phyloP scores from a whole-genome alignment of 805 yeast species.

The Cyberlindnera nakhonratchasimensis region DNA sequence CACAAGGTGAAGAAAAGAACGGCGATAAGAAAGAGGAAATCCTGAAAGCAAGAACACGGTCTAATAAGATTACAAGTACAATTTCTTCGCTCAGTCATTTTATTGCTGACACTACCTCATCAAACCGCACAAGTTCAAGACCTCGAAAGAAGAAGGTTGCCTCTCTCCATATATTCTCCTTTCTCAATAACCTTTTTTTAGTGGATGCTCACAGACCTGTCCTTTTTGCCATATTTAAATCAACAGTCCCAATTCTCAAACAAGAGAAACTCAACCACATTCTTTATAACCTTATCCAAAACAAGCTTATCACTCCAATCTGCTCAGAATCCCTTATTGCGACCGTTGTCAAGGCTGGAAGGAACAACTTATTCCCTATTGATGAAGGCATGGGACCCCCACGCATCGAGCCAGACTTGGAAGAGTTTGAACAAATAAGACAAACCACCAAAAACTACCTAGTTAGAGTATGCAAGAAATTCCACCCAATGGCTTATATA shows the following conservation, averaged over 20 bases:
- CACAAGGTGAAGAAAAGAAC: neutral
- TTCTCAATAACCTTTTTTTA: conserved; percentile 25
- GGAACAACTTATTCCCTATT: conserved; percentile 43
- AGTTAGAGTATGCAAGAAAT: conserved; percentile 21
- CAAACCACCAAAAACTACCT: conserved; percentile 27
- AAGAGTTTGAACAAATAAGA: conserved; percentile 35
- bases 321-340: conserved; percentile 21
- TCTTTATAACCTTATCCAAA: conserved; percentile 23
- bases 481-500: conserved; percentile 17
- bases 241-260: conserved; percentile 19
- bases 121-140: neutral
- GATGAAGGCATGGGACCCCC: conserved; percentile 51
- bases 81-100: conserved; percentile 15
- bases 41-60: neutral
- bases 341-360: conserved; percentile 26
- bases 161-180: conserved; percentile 22
- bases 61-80: conserved; percentile 1
- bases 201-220: conserved; percentile 29
- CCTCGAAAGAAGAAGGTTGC: conserved; percentile 4
- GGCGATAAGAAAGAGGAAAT: neutral
- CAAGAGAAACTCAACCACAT: conserved; percentile 16
- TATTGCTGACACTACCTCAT: conserved; percentile 19
- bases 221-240: conserved; percentile 28
- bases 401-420: conserved; percentile 37
- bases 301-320: conserved; percentile 16